phyloP scores from a whole-genome alignment of 345 rosid species.

The Pistacia integerrima region DNA sequence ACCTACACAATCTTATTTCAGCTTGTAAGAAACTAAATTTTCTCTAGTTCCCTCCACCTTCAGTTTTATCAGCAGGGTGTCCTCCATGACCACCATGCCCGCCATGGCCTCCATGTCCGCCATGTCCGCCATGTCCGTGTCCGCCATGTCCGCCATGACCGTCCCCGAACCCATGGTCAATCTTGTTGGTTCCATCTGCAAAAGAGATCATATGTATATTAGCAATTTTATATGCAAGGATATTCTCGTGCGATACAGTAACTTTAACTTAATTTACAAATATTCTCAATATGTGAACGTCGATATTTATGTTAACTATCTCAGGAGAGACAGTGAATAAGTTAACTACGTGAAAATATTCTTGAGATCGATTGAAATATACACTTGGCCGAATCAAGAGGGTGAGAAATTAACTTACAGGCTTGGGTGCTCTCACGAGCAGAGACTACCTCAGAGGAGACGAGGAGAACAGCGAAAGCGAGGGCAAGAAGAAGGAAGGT shows the following conservation, averaged over 20 bases:
- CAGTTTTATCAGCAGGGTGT: not conserved
- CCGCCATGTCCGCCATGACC: not conserved
- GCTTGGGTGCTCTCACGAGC: constrained; percentile 22
- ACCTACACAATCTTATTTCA: no score
- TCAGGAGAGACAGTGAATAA: not conserved
- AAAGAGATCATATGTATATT: not conserved
- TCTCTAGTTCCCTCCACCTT: constrained; percentile 7
- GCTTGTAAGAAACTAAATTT: no score
- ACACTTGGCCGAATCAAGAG: no score
- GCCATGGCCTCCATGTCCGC: not conserved
- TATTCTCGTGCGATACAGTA: no score
- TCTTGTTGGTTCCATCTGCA: not conserved
- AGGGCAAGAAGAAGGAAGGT: constrained; percentile 25
- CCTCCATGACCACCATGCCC: not conserved
- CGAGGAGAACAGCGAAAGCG: constrained; percentile 17
- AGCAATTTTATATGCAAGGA: no score
- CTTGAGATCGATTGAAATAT: no score
- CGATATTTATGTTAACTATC: no score
- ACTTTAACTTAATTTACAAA: no score
- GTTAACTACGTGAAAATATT: not conserved
- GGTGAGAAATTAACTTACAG: not conserved
- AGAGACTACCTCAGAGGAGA: constrained; percentile 24
- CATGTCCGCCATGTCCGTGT: constrained; percentile 7
- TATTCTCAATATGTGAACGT: no score
- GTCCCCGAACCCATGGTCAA: not conserved